Conservation (phyloP, 495 filamentous ascomycete genomes). For the Podospora didyma region DNA sequence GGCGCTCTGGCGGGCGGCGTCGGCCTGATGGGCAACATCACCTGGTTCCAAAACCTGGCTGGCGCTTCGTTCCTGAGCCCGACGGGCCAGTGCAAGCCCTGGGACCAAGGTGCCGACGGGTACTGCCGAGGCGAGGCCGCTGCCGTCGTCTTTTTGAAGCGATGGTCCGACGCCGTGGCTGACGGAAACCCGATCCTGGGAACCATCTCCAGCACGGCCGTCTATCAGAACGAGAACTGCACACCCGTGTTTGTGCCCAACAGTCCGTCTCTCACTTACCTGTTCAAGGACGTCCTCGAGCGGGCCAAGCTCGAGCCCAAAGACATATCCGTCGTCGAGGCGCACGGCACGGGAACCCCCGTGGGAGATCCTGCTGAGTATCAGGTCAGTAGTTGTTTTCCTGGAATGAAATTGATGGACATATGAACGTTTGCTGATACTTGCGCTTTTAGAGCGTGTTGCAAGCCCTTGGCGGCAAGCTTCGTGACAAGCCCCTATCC, state of each 20-base stretch:
- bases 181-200: constrained; percentile 52
- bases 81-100: constrained; percentile 49
- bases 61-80: constrained; percentile 33
- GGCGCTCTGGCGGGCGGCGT: constrained; percentile 35
- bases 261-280: constrained; percentile 40
- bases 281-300: constrained; percentile 45
- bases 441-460: too few relatives aligned
- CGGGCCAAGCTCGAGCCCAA: constrained; percentile 37
- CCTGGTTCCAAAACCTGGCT: constrained; percentile 46
- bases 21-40: constrained; percentile 42
- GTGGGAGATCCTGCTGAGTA: constrained; percentile 14
- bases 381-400: too few relatives aligned
- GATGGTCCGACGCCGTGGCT: constrained; percentile 41
- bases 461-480: too few relatives aligned
- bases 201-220: constrained; percentile 48
- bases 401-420: too few relatives aligned
- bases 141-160: constrained; percentile 51
- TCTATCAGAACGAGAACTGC: constrained; percentile 52
- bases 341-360: constrained; percentile 28
- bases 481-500: constrained; percentile 23
- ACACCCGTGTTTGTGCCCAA: constrained; percentile 50
- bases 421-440: too few relatives aligned
- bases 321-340: constrained; percentile 43
- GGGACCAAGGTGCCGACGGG: constrained; percentile 56
- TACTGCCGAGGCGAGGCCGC: constrained; percentile 61